Evolutionary conservation across 2,329 filamentous ascomycete species (phyloP).

Genomic region (Fusarium annulatum): DNA sequence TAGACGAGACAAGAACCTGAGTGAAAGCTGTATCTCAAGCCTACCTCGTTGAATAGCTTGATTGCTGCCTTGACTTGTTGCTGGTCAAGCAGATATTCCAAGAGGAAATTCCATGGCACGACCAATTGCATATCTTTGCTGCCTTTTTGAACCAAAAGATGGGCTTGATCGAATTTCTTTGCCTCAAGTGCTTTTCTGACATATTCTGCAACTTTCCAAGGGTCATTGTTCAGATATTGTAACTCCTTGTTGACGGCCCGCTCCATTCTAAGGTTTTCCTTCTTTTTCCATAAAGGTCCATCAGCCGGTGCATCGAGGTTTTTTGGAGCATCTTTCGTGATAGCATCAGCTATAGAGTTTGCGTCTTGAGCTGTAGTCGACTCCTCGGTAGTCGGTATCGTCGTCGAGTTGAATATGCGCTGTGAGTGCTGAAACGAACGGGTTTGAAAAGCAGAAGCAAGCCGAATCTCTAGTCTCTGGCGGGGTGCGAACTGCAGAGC

Average conservation of each 20-base stretch:
- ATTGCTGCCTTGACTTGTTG: slow-evolving; percentile 72
- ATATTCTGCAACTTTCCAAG: slow-evolving; percentile 76
- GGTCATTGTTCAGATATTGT: slow-evolving; percentile 71
- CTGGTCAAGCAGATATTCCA: slow-evolving; percentile 75
- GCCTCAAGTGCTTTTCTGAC: slow-evolving; percentile 70
- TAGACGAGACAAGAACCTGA: neutral
- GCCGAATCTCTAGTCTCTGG: slow-evolving; percentile 10
- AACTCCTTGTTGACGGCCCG: slow-evolving; percentile 66
- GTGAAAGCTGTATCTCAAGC: slow-evolving; percentile 22
- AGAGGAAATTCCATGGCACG: slow-evolving; percentile 89
- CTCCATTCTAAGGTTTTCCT: slow-evolving; percentile 46
- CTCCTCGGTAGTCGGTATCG: neutral
- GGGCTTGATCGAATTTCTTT: slow-evolving; percentile 73
- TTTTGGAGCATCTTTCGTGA: slow-evolving; percentile 38
- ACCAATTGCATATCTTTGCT: slow-evolving; percentile 72
- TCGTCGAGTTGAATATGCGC: slow-evolving; percentile 28
- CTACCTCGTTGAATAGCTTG: slow-evolving; percentile 88
- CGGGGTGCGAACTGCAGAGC: slow-evolving; percentile 33
- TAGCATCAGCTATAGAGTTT: neutral
- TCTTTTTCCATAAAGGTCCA: slow-evolving; percentile 29
- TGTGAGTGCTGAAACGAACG: slow-evolving; percentile 16
- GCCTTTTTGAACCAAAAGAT: slow-evolving; percentile 74
- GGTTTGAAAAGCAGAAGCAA: slow-evolving; percentile 12
- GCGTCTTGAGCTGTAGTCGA: slow-evolving; percentile 4
- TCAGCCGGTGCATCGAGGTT: slow-evolving; percentile 33